A percentile compares a stretch with the other conserved stretches of the same genome.
phyloP scores from a whole-genome alignment of 306 rosid species.

The Astragalus glycyphyllos region DNA sequence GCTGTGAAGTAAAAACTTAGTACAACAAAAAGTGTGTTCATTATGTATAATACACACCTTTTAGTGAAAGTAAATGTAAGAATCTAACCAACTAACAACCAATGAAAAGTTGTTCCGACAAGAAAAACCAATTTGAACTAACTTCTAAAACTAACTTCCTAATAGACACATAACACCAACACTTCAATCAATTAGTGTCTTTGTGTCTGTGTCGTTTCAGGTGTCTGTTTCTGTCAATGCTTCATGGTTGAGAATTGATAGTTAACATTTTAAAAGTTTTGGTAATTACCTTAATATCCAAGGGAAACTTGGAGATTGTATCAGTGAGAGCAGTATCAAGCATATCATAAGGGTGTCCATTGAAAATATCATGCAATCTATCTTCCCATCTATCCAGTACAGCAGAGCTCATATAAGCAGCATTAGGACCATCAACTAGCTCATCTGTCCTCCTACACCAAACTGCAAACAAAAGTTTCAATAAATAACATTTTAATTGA shows the following conservation, averaged over 20 bases:
- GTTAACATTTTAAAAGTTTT: background rate
- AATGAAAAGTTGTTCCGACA: too few relatives aligned
- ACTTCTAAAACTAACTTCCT: too few relatives aligned
- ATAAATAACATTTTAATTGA: background rate
- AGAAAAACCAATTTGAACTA: too few relatives aligned
- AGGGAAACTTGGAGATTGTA: slow-evolving; percentile 67
- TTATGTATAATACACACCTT: background rate
- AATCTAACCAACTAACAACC: too few relatives aligned
- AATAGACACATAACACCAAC: too few relatives aligned
- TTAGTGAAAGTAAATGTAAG: background rate
- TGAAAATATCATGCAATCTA: slow-evolving; percentile 70
- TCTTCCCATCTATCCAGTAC: slow-evolving; percentile 96
- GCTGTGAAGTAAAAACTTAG: too few relatives aligned
- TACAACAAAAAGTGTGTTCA: too few relatives aligned
- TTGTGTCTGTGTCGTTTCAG: too few relatives aligned
- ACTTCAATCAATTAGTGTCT: too few relatives aligned
- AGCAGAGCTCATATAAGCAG: slow-evolving; percentile 63
- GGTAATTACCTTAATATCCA: slow-evolving; percentile 72
- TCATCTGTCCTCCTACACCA: slow-evolving; percentile 98
- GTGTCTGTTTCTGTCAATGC: too few relatives aligned
- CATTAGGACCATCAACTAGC: slow-evolving; percentile 85
- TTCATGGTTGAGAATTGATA: background rate
- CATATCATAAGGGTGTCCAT: slow-evolving; percentile 80
- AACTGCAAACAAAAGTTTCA: slow-evolving; percentile 53
- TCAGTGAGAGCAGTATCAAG: slow-evolving; percentile 79